Evolutionary conservation across 2,329 filamentous ascomycete genomes (phyloP).

Genomic region (Pseudopithomyces maydicus): DNA sequence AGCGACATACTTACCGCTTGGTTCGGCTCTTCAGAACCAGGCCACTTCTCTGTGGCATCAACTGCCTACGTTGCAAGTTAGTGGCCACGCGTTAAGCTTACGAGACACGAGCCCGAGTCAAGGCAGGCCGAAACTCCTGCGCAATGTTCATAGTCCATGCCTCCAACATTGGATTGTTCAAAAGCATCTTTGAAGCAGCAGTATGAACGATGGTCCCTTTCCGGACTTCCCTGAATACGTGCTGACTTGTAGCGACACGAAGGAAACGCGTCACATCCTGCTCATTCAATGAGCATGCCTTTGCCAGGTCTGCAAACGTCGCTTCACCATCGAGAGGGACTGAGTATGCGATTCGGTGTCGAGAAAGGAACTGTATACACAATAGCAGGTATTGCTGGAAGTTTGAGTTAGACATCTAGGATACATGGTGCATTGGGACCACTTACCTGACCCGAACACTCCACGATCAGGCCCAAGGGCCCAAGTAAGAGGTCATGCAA

Average conservation of each 20-base stretch:
- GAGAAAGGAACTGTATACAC: background rate
- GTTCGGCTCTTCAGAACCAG: conserved; percentile 1
- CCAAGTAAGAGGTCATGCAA: background rate
- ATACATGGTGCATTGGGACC: background rate
- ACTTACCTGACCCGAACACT: background rate
- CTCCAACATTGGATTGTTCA: background rate
- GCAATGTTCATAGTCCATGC: conserved; percentile 3
- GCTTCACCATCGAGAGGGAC: background rate
- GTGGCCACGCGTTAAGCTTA: background rate
- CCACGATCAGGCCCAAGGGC: background rate
- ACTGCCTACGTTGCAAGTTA: background rate
- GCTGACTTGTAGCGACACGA: background rate
- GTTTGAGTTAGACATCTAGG: background rate
- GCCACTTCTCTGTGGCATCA: background rate
- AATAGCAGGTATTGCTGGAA: background rate
- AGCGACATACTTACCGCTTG: background rate
- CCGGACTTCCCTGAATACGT: background rate
- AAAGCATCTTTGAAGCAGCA: conserved; percentile 1
- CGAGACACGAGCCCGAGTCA: background rate
- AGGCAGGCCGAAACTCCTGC: background rate
- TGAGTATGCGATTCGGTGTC: background rate
- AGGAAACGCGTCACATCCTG: background rate
- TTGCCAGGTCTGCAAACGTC: background rate
- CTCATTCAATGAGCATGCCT: background rate
- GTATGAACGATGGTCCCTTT: background rate